Conservation (phyloP, 306 rosid species). For the Coriaria nepalensis region DNA sequence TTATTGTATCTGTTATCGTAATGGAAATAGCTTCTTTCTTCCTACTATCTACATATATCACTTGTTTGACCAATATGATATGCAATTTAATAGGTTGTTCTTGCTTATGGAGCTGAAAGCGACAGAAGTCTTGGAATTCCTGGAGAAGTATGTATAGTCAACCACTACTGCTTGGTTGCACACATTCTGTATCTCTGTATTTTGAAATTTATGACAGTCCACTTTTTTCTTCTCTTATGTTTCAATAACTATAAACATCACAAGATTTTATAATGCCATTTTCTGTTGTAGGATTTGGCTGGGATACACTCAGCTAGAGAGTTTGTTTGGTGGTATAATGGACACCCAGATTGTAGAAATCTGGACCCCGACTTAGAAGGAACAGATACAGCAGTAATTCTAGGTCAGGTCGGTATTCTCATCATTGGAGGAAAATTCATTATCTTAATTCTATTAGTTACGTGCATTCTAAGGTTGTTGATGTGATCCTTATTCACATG, state of each 20-base stretch:
- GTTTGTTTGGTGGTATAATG: constrained; percentile 99
- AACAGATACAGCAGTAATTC: constrained; percentile 74
- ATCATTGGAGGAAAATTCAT: constrained; percentile 1
- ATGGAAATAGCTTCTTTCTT: constrained; percentile 12
- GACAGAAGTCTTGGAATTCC: constrained; percentile 73
- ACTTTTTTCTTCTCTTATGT: too few relatives aligned
- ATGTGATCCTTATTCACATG: too few relatives aligned
- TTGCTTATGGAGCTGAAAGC: constrained; percentile 92
- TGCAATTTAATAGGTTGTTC: constrained; percentile 60
- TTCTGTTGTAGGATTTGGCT: constrained; percentile 30
- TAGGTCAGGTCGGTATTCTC: constrained; percentile 71
- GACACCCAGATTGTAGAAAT: constrained; percentile 73
- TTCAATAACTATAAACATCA: too few relatives aligned
- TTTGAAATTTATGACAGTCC: not conserved
- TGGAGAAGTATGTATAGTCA: constrained; percentile 56
- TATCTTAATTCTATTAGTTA: not conserved
- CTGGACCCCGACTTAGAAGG: constrained; percentile 58
- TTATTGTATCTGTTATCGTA: constrained; percentile 1
- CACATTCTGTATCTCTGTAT: constrained; percentile 6
- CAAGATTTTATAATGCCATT: too few relatives aligned
- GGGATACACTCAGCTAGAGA: constrained; percentile 85
- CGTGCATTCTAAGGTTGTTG: not conserved
- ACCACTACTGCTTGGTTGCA: constrained; percentile 6
- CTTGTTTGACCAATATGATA: constrained; percentile 12
- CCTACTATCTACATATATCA: constrained; percentile 2